Conservation (phyloP, 768 basidiomycete species). For the Zangia roseola region DNA sequence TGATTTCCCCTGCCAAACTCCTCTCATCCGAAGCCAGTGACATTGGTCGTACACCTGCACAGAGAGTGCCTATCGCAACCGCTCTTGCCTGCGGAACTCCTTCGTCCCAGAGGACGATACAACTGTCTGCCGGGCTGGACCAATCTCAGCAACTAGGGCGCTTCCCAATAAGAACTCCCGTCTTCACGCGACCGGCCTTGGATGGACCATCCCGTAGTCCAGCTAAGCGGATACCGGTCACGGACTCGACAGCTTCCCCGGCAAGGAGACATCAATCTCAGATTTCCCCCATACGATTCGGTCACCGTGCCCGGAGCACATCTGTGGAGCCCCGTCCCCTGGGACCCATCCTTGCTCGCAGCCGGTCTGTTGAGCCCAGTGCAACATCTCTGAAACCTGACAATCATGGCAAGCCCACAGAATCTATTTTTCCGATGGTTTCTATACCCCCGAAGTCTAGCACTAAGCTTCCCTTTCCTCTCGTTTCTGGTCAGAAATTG, state of each 20-base stretch:
- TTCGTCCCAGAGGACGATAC: constrained; percentile 46
- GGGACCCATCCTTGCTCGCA: constrained; percentile 13
- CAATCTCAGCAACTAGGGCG: constrained; percentile 15
- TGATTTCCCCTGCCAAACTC: constrained; percentile 34
- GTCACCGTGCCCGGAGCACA: constrained; percentile 28
- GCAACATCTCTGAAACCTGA: constrained; percentile 5
- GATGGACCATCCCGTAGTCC: constrained; percentile 39
- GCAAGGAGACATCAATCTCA: constrained; percentile 9
- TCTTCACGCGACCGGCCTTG: constrained; percentile 41
- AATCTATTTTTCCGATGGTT: constrained; percentile 21
- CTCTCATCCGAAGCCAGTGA: constrained; percentile 37
- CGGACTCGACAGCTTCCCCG: constrained; percentile 28
- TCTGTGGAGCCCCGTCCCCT: constrained; percentile 37
- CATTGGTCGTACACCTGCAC: constrained; percentile 56
- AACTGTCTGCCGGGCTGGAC: constrained; percentile 29
- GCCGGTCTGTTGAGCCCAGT: constrained; percentile 32
- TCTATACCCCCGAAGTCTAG: constrained; percentile 5
- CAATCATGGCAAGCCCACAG: constrained; percentile 14
- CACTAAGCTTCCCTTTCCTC: constrained; percentile 29
- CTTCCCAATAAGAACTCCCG: constrained; percentile 25
- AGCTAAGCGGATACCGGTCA: constrained; percentile 33
- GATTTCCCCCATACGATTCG: constrained; percentile 17
- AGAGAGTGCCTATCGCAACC: constrained; percentile 56
- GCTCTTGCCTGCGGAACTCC: constrained; percentile 50
- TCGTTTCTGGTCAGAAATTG: constrained; percentile 22